Evolutionary conservation across 2,329 filamentous ascomycete genomes (phyloP).

Genomic region (Neodidymelliopsis sp.): DNA sequence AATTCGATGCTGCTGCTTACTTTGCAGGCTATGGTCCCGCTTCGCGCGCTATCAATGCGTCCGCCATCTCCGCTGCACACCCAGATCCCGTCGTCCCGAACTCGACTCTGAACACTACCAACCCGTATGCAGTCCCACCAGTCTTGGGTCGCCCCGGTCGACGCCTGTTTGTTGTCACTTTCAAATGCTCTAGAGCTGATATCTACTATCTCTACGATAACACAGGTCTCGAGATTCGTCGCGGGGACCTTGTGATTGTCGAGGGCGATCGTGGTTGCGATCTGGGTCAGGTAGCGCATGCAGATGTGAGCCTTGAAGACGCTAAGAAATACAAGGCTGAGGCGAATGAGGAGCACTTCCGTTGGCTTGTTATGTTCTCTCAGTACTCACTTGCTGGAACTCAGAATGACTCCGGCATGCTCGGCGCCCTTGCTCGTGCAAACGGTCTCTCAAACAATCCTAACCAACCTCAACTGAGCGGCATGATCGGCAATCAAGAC

Average conservation of each 20-base stretch:
- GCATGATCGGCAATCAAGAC: constrained; percentile 52
- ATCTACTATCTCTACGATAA: constrained; percentile 98
- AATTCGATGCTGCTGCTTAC: constrained; percentile 52
- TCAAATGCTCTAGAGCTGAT: constrained; percentile 95
- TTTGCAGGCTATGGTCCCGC: constrained; percentile 48
- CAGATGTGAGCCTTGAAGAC: constrained; percentile 85
- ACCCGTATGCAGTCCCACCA: constrained; percentile 46
- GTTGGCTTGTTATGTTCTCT: constrained; percentile 99
- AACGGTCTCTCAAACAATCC: constrained; percentile 41
- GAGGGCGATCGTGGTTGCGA: constrained; percentile 97
- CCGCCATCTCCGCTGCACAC: constrained; percentile 46
- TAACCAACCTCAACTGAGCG: constrained; percentile 61
- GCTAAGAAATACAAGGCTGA: constrained; percentile 91
- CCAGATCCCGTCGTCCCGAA: constrained; percentile 41
- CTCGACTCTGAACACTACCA: constrained; percentile 30
- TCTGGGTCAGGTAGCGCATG: constrained; percentile 87
- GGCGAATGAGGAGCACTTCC: constrained; percentile 94
- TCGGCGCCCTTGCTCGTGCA: constrained; percentile 48
- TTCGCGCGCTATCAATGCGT: constrained; percentile 46
- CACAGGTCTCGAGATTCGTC: constrained; percentile 87
- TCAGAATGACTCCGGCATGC: constrained; percentile 59
- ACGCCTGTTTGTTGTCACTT: constrained; percentile 83
- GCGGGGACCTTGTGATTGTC: constrained; percentile 93
- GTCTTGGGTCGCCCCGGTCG: constrained; percentile 41
- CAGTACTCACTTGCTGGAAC: constrained; percentile 56